These are phyloP conservation scores for Pythium utonaiense DNA, from an alignment of 352 stramenopile species.

Conservation along the genomic window DNA sequence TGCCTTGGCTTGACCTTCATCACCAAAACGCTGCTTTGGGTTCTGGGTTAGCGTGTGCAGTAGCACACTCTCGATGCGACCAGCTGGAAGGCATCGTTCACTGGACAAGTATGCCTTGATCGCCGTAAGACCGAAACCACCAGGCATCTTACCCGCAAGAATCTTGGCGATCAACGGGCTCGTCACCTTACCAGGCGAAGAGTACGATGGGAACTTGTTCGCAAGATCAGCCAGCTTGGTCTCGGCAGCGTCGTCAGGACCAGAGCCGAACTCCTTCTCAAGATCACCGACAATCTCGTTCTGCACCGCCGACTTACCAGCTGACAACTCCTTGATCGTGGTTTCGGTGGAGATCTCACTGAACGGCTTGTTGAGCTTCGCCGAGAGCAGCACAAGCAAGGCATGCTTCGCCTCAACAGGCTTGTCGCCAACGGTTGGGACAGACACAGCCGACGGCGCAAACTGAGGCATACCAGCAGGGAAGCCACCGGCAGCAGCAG, in stretches of 20 bases:
- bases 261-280: constrained; percentile 83
- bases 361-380: constrained; percentile 75
- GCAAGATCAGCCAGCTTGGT: constrained; percentile 73
- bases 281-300: constrained; percentile 88
- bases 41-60: constrained; percentile 67
- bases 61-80: constrained; percentile 75
- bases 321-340: constrained; percentile 78
- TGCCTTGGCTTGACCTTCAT: constrained; percentile 59
- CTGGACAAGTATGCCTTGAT: constrained; percentile 69
- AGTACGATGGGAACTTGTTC: constrained; percentile 62
- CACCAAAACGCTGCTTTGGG: constrained; percentile 64
- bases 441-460: constrained; percentile 35
- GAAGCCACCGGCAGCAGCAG: constrained; percentile 12
- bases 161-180: constrained; percentile 78
- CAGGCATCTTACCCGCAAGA: constrained; percentile 75
- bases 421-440: constrained; percentile 57
- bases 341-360: constrained; percentile 53
- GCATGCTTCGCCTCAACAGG: constrained; percentile 72
- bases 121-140: constrained; percentile 71
- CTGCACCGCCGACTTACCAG: constrained; percentile 83
- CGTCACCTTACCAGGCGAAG: constrained; percentile 68
- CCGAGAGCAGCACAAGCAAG: constrained; percentile 67
- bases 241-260: constrained; percentile 69
- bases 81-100: constrained; percentile 68
- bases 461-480: constrained; percentile 35